Evolutionary conservation across 805 yeast genomes (phyloP), one percentile per base, ranked within the genome.

Genomic region (Monosporozyma unispora): DNA sequence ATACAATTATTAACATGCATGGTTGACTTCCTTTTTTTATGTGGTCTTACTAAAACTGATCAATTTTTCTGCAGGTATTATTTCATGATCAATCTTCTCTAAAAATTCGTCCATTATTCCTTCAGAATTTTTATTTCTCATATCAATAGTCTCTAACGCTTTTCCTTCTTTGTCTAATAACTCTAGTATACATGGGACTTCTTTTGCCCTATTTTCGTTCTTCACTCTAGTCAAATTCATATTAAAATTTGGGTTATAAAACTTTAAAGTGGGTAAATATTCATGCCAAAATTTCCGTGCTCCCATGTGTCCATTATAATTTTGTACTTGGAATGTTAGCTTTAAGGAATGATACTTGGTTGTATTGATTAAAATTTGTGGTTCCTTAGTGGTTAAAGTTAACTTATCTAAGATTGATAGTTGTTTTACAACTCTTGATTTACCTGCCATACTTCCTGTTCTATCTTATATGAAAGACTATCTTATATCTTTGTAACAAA

Each of bases 231-330:
- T 69, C 33, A 87, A 82, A 22, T 75, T 72, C 49, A 87, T 79
- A 22, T 79, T 75, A 25, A 85, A 60, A 42, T 71, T 69, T n/a
- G 91, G 90, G 65, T 89, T 89, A 70, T 87, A 90, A 66, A 85
- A 89, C 63, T 80, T 82, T 54, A 89, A 73, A 6, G 89, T 80
- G 23, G 93, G 95, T 50, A 89, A 70, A 67, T 80, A 77, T 47
- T 73, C 69, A 57, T 78, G 79, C 93, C 95, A 86, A 67, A 89
- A 87, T 55, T 77, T 76, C 58, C 82, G 79, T 49, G 85, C 77
- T 1, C 90, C 90, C 69, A 76, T 72, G 57, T 82, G 81, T 1
- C 86, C 84, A 54, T 72, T 64, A 28, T 71, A 67, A 53, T 70
- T 70, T 44, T 66, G 66, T 46, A 63, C 69, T 55, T 79, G 80